Conservation (phyloP, 2,329 filamentous ascomycete species). For the Calonectria ilicicola region DNA sequence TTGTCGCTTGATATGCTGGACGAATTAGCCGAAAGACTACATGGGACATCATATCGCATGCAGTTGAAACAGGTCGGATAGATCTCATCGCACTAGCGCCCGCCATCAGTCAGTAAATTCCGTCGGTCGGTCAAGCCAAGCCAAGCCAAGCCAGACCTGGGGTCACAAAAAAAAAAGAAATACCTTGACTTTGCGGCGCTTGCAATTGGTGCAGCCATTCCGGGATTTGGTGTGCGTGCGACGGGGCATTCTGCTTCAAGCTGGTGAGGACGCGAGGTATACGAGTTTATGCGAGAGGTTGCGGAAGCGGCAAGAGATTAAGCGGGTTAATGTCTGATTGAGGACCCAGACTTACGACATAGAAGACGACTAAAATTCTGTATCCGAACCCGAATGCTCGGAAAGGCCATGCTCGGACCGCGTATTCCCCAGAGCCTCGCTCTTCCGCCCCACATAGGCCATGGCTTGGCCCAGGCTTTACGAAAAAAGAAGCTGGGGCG, state of each 20-base stretch:
- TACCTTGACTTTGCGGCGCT: slow-evolving; percentile 49
- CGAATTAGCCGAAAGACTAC: slow-evolving; percentile 38
- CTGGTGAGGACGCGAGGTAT: too few relatives aligned
- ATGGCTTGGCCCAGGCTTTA: not conserved
- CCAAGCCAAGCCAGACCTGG: too few relatives aligned
- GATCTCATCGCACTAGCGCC: slow-evolving; percentile 41
- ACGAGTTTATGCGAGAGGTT: too few relatives aligned
- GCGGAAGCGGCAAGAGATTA: too few relatives aligned
- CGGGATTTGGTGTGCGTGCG: slow-evolving; percentile 49
- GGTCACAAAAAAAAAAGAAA: not conserved
- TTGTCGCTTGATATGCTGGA: not conserved
- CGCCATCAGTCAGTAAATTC: not conserved
- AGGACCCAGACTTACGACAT: too few relatives aligned
- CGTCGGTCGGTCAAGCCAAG: not conserved
- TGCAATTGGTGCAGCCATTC: slow-evolving; percentile 47
- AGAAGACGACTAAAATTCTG: too few relatives aligned
- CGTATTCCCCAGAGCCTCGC: not conserved
- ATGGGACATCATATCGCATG: slow-evolving; percentile 40
- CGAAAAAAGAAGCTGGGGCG: not conserved
- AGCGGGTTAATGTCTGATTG: too few relatives aligned
- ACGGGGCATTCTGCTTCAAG: slow-evolving; percentile 28
- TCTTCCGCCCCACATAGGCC: not conserved
- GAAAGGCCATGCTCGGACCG: not conserved
- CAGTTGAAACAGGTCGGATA: slow-evolving; percentile 47
- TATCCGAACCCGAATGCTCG: not conserved